Base-by-base conservation (phyloP, 169 alveolate genomes). In the Plasmodium blacklocki region DNA sequence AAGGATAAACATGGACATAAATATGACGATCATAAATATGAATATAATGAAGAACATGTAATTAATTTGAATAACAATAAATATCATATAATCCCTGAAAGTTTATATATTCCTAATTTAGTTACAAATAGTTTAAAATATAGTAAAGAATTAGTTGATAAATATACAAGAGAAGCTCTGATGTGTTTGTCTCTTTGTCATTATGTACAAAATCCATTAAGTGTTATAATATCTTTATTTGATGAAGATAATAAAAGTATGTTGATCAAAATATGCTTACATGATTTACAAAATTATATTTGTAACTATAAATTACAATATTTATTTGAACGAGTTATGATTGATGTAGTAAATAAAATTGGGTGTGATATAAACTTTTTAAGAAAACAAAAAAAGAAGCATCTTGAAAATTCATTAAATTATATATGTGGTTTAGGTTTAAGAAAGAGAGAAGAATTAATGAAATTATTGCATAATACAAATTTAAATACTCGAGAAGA, bases 181-280 rank as follows among this genome's bases (percentile, higher is more conserved):
- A 39, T 78, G 29, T 49, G 91, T 58, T 71, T 91, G 8, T 91
- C 94, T 45, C 59, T 91, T 60, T 95, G 93, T 47, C 85, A 95
- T 19, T 87, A 58, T 59, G 78, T 93, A 52, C 93, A 88, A 58
- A 94, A 93, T 50, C 95, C 96, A 3, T 68, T 91, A 15, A 32
- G 93, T 12, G 97, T 91, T 60, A 54, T 91, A 32, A 19, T 93
- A 50, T 89, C 92, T 59, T 90, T 95, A 23, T 95, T 96, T 95
- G 75, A 75, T 21, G 96, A 74, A 6, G 93, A 73, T 47, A 66
- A 73, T 39, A 95, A 93, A 88, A 75, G 54, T 21, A 75, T 95
- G 68, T 90, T 95, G 15, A 39, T 39, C 6, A 93, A 91, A 80
- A 80, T 93, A 4, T 86, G 92, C 60, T 88, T 93, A 26, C 97